Evolutionary conservation across 345 rosid genomes (phyloP).

Genomic region (Reutealis trisperma): DNA sequence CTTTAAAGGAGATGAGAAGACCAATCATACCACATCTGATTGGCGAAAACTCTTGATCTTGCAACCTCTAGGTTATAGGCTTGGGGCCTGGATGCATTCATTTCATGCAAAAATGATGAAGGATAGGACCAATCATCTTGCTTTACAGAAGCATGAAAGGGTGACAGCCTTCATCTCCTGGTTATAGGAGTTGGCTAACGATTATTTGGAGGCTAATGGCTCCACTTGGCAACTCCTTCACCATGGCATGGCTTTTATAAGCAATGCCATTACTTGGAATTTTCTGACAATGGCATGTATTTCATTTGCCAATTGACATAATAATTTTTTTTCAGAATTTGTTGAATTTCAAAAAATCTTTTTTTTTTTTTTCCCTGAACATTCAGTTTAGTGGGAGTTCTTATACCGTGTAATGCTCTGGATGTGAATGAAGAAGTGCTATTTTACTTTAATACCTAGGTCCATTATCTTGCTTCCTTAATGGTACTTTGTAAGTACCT

Average conservation of each 20-base stretch:
- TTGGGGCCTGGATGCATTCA: neutral
- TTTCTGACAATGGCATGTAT: neutral
- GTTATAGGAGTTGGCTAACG: neutral
- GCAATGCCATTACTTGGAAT: neutral
- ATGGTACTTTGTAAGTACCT: neutral
- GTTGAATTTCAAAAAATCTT: neutral
- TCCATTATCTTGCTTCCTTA: neutral
- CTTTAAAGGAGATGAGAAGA: too few relatives aligned
- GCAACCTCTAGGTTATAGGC: neutral
- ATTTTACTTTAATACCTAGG: neutral
- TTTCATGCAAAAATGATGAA: neutral
- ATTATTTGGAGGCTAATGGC: slow-evolving; percentile 7
- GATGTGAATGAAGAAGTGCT: neutral
- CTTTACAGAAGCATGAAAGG: neutral
- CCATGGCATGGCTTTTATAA: slow-evolving; percentile 2
- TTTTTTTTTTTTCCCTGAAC: neutral
- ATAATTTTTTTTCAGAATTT: neutral
- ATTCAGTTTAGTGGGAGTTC: neutral
- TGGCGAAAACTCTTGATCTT: slow-evolving; percentile 6
- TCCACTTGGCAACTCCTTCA: neutral
- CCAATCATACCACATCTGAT: too few relatives aligned
- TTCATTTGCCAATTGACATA: slow-evolving; percentile 6
- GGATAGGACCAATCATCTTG: neutral
- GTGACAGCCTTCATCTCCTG: neutral
- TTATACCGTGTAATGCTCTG: neutral